phyloP scores from a whole-genome alignment of 345 rosid genomes.

The Jatropha curcas region DNA sequence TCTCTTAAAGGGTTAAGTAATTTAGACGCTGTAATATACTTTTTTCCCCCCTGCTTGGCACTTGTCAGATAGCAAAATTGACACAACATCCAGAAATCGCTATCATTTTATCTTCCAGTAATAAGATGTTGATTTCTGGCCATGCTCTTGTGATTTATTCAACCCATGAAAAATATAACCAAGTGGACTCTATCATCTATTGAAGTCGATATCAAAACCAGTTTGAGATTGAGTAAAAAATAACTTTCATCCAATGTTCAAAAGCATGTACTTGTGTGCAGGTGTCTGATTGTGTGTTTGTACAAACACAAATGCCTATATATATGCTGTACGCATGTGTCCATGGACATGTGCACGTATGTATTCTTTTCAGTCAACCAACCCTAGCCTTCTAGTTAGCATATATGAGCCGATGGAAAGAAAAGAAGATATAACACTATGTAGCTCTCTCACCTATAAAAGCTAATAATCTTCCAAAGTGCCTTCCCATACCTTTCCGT shows the following conservation, averaged over 20 bases:
- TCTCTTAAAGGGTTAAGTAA: neutral
- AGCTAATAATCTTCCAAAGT: slow-evolving; percentile 10
- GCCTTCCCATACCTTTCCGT: slow-evolving; percentile 62
- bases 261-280: neutral
- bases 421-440: slow-evolving; percentile 6
- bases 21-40: neutral
- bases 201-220: neutral
- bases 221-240: neutral
- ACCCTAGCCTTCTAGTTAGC: neutral
- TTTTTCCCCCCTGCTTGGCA: neutral
- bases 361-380: neutral
- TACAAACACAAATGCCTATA: neutral
- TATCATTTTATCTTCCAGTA: neutral
- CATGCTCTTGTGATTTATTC: slow-evolving; percentile 6
- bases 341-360: neutral
- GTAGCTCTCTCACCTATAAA: slow-evolving; percentile 11
- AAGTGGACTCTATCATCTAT: neutral
- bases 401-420: neutral
- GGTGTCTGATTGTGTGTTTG: neutral
- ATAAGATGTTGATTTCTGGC: slow-evolving; percentile 13
- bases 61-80: neutral
- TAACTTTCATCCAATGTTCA: neutral
- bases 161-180: neutral
- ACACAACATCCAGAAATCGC: neutral
- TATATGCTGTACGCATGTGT: neutral